Percentiles rank a stretch among this genome's conserved stretches.
phyloP scores from a whole-genome alignment of 139 green algal genomes.

The Tetradesmus lagerheimii region DNA sequence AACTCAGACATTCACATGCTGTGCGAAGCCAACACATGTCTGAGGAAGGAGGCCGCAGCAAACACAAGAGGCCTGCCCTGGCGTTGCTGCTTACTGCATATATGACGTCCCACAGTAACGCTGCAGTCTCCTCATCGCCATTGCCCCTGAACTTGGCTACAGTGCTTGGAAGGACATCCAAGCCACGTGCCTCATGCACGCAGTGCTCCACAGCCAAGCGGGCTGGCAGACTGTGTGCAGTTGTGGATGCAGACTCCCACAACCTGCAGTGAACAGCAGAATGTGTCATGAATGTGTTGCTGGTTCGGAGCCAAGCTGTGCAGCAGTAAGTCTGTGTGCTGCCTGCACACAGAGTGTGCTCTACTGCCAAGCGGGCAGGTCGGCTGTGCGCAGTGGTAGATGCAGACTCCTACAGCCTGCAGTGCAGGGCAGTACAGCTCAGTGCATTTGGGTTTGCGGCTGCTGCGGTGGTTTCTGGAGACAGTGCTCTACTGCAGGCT shows the following conservation, averaged over 20 bases:
- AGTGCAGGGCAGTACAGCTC: no score
- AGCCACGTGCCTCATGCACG: conserved; percentile 88
- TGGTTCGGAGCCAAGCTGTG: no score
- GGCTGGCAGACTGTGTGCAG: conserved; percentile 74
- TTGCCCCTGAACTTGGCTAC: conserved; percentile 82
- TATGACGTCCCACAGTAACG: conserved; percentile 79
- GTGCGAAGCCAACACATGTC: no score
- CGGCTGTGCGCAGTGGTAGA: conserved; percentile 69
- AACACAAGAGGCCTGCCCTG: background rate
- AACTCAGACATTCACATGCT: no score
- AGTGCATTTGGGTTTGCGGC: no score
- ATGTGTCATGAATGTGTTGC: no score
- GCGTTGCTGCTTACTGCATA: conserved; percentile 67
- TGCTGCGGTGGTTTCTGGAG: no score
- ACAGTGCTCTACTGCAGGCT: no score
- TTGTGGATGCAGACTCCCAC: conserved; percentile 86
- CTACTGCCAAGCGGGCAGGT: conserved; percentile 46
- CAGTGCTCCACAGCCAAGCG: conserved; percentile 94
- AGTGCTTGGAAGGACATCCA: conserved; percentile 94
- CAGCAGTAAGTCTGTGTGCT: no score
- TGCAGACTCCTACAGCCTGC: conserved; percentile 85
- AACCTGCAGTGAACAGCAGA: conserved; percentile 48
- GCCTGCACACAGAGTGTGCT: background rate
- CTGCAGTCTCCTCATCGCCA: conserved; percentile 76
- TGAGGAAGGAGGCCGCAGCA: no score